phyloP scores from a whole-genome alignment of 2,329 filamentous ascomycete genomes.

The Diaporthe sp. region DNA sequence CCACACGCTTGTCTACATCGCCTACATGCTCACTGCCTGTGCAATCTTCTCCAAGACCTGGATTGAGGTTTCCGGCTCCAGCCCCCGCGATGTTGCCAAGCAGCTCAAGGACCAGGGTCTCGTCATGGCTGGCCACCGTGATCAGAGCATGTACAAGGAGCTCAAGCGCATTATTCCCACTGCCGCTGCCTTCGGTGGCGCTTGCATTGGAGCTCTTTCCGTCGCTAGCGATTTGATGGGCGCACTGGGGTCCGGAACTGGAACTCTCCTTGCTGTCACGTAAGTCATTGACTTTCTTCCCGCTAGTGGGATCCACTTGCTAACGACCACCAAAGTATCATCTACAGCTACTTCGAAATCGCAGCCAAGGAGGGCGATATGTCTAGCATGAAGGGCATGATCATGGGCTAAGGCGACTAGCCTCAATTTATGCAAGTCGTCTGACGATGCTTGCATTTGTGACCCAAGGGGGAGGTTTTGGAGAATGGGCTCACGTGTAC shows the following conservation, averaged over 20 bases:
- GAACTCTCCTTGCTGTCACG: conserved; percentile 98
- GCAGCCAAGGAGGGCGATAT: conserved; percentile 98
- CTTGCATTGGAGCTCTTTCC: conserved; percentile 97
- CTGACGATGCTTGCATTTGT: conserved; percentile 12
- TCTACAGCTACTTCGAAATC: conserved; percentile 99
- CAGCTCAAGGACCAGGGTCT: conserved; percentile 99
- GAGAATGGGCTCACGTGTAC: conserved; percentile 36
- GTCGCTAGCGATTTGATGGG: conserved; percentile 96
- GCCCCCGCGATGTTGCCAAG: conserved; percentile 98
- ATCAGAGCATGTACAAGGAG: conserved; percentile 99
- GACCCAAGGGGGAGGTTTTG: conserved; percentile 3
- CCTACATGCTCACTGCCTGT: conserved; percentile 98
- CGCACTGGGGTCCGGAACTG: conserved; percentile 94
- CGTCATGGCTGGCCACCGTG: conserved; percentile 99
- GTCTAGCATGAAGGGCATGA: conserved; percentile 82
- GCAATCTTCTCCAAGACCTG: conserved; percentile 98
- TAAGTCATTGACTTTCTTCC: conserved; percentile 67
- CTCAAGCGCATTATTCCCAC: conserved; percentile 99
- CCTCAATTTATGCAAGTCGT: conserved; percentile 10
- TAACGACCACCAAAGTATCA: conserved; percentile 76
- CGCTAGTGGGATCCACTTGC: conserved; percentile 49
- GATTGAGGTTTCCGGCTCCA: conserved; percentile 99
- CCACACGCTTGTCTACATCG: conserved; percentile 94
- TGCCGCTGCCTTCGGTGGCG: conserved; percentile 97
- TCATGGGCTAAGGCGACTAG: conserved; percentile 70